These are phyloP conservation scores for Vaccinium darrowii DNA, from an alignment of 148 eudicot species.

Conservation along the genomic window DNA sequence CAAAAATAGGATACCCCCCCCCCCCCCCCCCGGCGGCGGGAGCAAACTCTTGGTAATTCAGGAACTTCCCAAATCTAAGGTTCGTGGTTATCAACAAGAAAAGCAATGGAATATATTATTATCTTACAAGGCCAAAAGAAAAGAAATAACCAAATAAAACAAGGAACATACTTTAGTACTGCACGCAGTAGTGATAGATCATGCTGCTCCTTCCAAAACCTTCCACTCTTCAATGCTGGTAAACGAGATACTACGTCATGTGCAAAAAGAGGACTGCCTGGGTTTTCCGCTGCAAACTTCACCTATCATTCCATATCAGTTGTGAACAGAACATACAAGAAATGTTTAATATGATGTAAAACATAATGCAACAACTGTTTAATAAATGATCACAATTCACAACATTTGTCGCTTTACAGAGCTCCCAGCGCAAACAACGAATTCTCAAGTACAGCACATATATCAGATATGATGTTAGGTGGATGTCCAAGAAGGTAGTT, in stretches of 20 bases:
- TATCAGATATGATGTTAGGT: background rate
- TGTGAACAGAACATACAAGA: background rate
- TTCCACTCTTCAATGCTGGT: slow-evolving; percentile 73
- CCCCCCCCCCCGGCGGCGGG: too few species aligned
- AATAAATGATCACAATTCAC: background rate
- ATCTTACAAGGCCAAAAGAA: background rate
- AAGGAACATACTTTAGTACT: slow-evolving; percentile 63
- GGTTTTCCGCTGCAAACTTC: slow-evolving; percentile 40
- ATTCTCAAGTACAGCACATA: background rate
- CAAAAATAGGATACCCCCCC: background rate
- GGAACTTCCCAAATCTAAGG: background rate
- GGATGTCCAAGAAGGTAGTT: background rate
- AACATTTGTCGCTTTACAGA: background rate
- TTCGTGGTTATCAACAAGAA: background rate
- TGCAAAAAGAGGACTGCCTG: slow-evolving; percentile 53
- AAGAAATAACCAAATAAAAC: background rate
- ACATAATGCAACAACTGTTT: background rate
- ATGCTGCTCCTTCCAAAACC: slow-evolving; percentile 80
- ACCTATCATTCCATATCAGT: slow-evolving; percentile 40
- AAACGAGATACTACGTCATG: slow-evolving; percentile 61
- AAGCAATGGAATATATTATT: background rate
- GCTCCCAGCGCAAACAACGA: background rate
- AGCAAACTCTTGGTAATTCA: background rate
- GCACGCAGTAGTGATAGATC: slow-evolving; percentile 74
- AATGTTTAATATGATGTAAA: background rate